A percentile compares a stretch with the other conserved stretches of the same genome.
These are phyloP conservation scores for Pseudonitzschia pungens DNA, from an alignment of 108 stramenopile species.

Conservation along the genomic window DNA sequence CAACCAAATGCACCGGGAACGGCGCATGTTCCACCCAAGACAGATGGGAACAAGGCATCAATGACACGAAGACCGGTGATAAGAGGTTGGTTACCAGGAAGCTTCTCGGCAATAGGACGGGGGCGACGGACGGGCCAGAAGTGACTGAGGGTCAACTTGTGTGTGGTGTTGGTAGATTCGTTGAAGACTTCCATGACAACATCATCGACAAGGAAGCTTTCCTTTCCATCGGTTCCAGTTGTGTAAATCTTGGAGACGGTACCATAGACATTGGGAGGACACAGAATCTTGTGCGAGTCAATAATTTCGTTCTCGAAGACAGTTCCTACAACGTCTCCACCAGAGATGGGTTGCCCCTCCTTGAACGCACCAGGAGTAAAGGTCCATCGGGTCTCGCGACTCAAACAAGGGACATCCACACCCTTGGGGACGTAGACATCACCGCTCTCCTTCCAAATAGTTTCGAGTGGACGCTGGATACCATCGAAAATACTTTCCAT, in stretches of 20 bases:
- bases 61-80: slow-evolving; percentile 99
- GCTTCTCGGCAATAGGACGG: slow-evolving; percentile 96
- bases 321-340: slow-evolving; percentile 94
- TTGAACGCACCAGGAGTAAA: slow-evolving; percentile 89
- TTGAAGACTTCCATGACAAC: slow-evolving; percentile 98
- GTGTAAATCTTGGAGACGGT: slow-evolving; percentile 94
- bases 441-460: slow-evolving; percentile 82
- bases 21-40: slow-evolving; percentile 98
- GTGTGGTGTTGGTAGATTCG: slow-evolving; percentile 82
- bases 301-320: slow-evolving; percentile 99
- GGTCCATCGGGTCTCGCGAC: slow-evolving; percentile 89
- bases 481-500: slow-evolving; percentile 99
- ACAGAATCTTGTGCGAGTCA: slow-evolving; percentile 95
- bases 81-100: slow-evolving; percentile 95
- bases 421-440: slow-evolving; percentile 98
- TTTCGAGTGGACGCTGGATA: slow-evolving; percentile 98
- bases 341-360: slow-evolving; percentile 92
- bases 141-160: slow-evolving; percentile 90
- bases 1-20: slow-evolving; percentile 99
- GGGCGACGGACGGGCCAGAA: slow-evolving; percentile 99
- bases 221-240: slow-evolving; percentile 92
- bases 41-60: slow-evolving; percentile 98
- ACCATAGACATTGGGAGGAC: slow-evolving; percentile 98
- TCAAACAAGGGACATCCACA: slow-evolving; percentile 93
- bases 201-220: slow-evolving; percentile 91